Conservation (phyloP, 2,329 filamentous ascomycete genomes). For the Tolypocladium ovalisporum region DNA sequence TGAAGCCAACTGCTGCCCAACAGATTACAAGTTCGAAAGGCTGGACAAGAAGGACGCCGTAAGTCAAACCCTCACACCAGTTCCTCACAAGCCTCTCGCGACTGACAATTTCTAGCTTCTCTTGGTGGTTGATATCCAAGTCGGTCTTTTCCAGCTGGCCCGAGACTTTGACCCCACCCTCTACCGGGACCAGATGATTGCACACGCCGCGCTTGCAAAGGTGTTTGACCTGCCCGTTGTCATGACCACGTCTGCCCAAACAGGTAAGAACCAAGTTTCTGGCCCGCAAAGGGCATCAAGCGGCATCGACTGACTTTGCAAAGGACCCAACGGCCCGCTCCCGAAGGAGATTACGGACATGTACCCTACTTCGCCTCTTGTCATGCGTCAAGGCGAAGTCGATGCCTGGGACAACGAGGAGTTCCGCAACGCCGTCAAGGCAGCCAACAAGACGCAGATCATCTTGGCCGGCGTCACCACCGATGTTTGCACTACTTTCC, state of each 20-base stretch:
- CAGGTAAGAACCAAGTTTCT: not conserved
- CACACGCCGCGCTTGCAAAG: constrained; percentile 44
- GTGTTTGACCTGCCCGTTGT: not conserved
- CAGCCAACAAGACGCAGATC: constrained; percentile 56
- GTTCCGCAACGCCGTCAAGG: constrained; percentile 54
- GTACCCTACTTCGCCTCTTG: constrained; percentile 56
- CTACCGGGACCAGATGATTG: constrained; percentile 57
- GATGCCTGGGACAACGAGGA: constrained; percentile 67
- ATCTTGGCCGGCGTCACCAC: constrained; percentile 64
- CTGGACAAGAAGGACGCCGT: not conserved
- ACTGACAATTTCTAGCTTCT: constrained; percentile 14
- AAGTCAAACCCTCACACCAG: not conserved
- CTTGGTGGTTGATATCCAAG: constrained; percentile 26
- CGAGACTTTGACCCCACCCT: constrained; percentile 56
- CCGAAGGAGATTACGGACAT: constrained; percentile 13
- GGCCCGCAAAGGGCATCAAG: not conserved
- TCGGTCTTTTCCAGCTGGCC: constrained; percentile 29
- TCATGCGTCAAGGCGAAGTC: constrained; percentile 61
- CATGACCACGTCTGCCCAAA: not conserved
- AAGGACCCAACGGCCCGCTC: not conserved
- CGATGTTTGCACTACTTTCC: constrained; percentile 66
- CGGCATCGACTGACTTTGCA: not conserved
- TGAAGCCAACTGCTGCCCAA: not conserved
- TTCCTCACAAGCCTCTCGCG: not conserved
- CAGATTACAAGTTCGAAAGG: not conserved